These are phyloP conservation scores for Moringa oleifera DNA, from an alignment of 345 rosid genomes.

Conservation along the genomic window DNA sequence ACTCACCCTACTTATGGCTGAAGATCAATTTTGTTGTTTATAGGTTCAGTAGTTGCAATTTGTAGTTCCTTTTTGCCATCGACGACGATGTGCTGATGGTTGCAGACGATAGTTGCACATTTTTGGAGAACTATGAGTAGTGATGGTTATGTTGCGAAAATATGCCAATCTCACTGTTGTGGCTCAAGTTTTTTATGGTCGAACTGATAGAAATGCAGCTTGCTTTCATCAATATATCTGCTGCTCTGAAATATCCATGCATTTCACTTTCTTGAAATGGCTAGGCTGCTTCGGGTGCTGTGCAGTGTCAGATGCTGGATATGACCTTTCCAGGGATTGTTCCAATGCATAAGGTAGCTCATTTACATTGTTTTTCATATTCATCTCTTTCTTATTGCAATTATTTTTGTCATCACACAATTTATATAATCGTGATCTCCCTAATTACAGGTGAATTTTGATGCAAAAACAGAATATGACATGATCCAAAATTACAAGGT, in stretches of 20 bases:
- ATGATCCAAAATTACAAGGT: constrained; percentile 97
- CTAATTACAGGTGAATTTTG: constrained; percentile 72
- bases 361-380: not conserved
- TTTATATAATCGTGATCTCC: not conserved
- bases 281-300: constrained; percentile 98
- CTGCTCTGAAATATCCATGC: too few species aligned
- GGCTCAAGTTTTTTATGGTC: not conserved
- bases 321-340: constrained; percentile 94
- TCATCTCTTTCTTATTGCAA: constrained; percentile 1
- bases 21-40: too few species aligned
- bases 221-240: not conserved
- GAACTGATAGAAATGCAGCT: not conserved
- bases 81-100: not conserved
- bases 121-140: not conserved
- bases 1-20: too few species aligned
- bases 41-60: too few species aligned
- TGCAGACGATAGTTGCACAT: not conserved
- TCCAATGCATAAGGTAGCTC: constrained; percentile 90
- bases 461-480: constrained; percentile 93
- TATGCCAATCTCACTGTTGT: not conserved
- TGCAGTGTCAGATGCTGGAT: constrained; percentile 96
- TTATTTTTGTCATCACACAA: not conserved
- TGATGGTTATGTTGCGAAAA: not conserved
- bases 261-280: not conserved
- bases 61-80: too few species aligned